Conservation (phyloP, 768 basidiomycete species). For the Crassisporium funariophilum region DNA sequence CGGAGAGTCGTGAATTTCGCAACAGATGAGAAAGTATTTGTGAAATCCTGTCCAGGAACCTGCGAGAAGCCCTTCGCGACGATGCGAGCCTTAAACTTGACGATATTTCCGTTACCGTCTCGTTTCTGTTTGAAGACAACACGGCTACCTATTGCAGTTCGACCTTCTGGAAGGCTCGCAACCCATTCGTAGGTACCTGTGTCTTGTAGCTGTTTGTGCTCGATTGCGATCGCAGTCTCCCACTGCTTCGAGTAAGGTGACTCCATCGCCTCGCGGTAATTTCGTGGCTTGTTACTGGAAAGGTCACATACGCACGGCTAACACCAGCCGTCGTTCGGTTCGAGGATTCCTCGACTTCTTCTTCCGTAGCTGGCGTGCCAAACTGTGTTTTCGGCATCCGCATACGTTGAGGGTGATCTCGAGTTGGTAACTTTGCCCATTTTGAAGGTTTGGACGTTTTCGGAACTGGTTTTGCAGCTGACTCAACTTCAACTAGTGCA, state of each 20-base stretch:
- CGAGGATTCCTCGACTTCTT: slow-evolving; percentile 2
- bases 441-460: slow-evolving; percentile 5
- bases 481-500: not conserved
- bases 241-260: slow-evolving; percentile 12
- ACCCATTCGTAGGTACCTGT: slow-evolving; percentile 9
- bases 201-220: slow-evolving; percentile 7
- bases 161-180: slow-evolving; percentile 9
- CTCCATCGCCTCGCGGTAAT: no score
- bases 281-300: no score
- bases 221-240: slow-evolving; percentile 14
- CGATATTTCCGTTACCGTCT: slow-evolving; percentile 17
- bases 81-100: slow-evolving; percentile 22
- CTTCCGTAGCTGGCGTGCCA: not conserved
- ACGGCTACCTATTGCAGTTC: slow-evolving; percentile 18
- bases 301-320: not conserved
- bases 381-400: not conserved
- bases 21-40: slow-evolving; percentile 32
- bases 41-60: slow-evolving; percentile 35
- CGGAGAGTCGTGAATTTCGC: slow-evolving; percentile 22
- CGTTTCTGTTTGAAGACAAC: slow-evolving; percentile 25
- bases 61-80: slow-evolving; percentile 30
- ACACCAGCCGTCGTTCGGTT: not conserved
- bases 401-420: not conserved
- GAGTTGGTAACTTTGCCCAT: slow-evolving; percentile 6
- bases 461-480: not conserved